Conservation (phyloP, 108 stramenopile genomes). For the Seminavis robusta region DNA sequence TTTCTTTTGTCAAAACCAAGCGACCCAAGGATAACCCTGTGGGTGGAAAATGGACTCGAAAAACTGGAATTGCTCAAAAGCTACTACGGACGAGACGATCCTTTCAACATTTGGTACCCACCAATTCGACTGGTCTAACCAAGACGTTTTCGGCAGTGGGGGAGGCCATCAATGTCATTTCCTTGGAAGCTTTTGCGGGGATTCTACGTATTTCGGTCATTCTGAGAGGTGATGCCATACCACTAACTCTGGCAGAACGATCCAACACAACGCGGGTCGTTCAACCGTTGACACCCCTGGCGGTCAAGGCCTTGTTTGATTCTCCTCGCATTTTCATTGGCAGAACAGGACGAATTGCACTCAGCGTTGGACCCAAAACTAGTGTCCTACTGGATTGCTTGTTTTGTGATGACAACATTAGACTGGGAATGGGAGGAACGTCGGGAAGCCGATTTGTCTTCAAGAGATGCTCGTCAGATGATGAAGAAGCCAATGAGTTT, state of each 20-base stretch:
- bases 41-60: conserved; percentile 78
- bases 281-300: conserved; percentile 38
- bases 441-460: conserved; percentile 74
- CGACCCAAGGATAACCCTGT: conserved; percentile 63
- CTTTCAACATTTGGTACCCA: conserved; percentile 62
- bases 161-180: conserved; percentile 70
- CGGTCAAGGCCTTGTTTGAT: conserved; percentile 67
- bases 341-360: conserved; percentile 15
- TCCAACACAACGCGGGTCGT: conserved; percentile 1
- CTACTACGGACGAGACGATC: conserved; percentile 41
- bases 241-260: conserved; percentile 31
- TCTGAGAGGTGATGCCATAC: conserved; percentile 66
- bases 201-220: conserved; percentile 44
- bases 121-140: conserved; percentile 19
- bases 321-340: conserved; percentile 62
- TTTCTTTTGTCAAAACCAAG: conserved; percentile 38
- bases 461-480: conserved; percentile 17
- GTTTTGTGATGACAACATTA: conserved; percentile 40
- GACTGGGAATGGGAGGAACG: conserved; percentile 70
- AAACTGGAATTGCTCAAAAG: conserved; percentile 36
- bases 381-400: conserved; percentile 71
- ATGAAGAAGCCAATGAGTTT: conserved; percentile 26
- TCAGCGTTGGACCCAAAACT: conserved; percentile 52
- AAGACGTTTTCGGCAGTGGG: conserved; percentile 25
- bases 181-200: conserved; percentile 49